Conservation (phyloP, 1,284 basidiomycete genomes). For the Fomitopsis schrenkii region DNA sequence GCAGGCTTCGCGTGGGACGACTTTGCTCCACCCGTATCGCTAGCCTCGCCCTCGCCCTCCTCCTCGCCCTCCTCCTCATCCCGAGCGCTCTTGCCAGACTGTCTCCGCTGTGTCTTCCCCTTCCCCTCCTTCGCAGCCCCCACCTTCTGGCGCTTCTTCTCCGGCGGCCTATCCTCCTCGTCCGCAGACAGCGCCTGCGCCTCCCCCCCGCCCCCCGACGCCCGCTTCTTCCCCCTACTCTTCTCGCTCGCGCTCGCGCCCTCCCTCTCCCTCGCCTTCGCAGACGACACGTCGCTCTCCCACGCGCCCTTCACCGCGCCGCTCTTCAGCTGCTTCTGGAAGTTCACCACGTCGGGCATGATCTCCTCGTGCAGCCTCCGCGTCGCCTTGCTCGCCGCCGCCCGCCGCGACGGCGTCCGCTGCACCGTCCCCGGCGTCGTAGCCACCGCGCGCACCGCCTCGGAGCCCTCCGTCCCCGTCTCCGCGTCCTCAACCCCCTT, state of each 20-base stretch:
- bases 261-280: too few relatives aligned
- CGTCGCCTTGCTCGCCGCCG: slow-evolving; percentile 65
- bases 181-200: slow-evolving; percentile 18
- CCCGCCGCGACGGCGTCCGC: slow-evolving; percentile 37
- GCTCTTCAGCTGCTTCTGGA: slow-evolving; percentile 58
- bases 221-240: slow-evolving; percentile 22
- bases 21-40: not conserved
- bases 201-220: slow-evolving; percentile 19
- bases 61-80: slow-evolving; percentile 14
- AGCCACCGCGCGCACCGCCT: slow-evolving; percentile 10
- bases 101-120: slow-evolving; percentile 8
- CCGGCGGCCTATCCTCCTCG: slow-evolving; percentile 24
- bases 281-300: slow-evolving; percentile 16
- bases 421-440: slow-evolving; percentile 9
- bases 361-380: slow-evolving; percentile 58
- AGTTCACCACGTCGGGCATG: slow-evolving; percentile 73
- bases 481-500: not conserved
- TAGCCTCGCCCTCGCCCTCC: not conserved
- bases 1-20: not conserved
- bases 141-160: slow-evolving; percentile 31
- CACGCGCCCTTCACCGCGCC: slow-evolving; percentile 28
- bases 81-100: slow-evolving; percentile 14
- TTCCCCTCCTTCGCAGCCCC: slow-evolving; percentile 7
- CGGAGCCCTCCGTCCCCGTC: slow-evolving; percentile 2
- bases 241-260: slow-evolving; percentile 7